Evolutionary conservation across 2,329 filamentous ascomycete genomes (phyloP).

Genomic region (Penicillium sp.): DNA sequence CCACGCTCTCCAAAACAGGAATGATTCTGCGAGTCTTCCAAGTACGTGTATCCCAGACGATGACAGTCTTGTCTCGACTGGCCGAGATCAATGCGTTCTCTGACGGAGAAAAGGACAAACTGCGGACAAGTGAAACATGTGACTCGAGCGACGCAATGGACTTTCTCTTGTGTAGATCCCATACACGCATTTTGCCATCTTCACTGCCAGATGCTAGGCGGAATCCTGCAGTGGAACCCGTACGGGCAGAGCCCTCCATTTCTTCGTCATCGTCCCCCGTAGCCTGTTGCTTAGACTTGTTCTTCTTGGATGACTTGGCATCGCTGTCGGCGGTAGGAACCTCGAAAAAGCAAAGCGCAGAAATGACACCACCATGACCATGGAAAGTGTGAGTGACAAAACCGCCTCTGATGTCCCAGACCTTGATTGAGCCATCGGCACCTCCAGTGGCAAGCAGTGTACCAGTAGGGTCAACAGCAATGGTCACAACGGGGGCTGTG

Average conservation of each 20-base stretch:
- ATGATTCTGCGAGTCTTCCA: conserved; percentile 83
- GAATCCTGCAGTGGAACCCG: conserved; percentile 61
- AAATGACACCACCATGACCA: conserved; percentile 86
- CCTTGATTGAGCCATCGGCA: conserved; percentile 89
- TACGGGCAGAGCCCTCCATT: conserved; percentile 43
- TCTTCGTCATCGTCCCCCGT: conserved; percentile 40
- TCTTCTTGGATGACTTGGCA: conserved; percentile 45
- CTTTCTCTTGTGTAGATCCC: conserved; percentile 83
- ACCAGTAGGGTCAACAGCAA: conserved; percentile 81
- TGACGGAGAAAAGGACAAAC: conserved; percentile 73
- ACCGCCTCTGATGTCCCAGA: conserved; percentile 90
- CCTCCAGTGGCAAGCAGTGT: conserved; percentile 89
- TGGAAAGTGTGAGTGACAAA: conserved; percentile 95
- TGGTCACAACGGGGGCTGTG: conserved; percentile 80
- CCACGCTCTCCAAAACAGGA: conserved; percentile 80
- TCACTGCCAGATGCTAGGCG: conserved; percentile 88
- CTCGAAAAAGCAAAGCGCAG: conserved; percentile 89
- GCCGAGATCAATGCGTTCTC: conserved; percentile 78
- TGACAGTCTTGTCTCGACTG: conserved; percentile 89
- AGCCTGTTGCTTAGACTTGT: conserved; percentile 43
- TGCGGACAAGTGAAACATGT: conserved; percentile 92
- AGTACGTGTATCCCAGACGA: conserved; percentile 81
- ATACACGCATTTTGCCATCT: conserved; percentile 87
- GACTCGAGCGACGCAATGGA: conserved; percentile 78
- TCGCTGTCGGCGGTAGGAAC: conserved; percentile 51